phyloP scores from a whole-genome alignment of 192 early-diverging fungal species.

The Dissophora ornata region DNA sequence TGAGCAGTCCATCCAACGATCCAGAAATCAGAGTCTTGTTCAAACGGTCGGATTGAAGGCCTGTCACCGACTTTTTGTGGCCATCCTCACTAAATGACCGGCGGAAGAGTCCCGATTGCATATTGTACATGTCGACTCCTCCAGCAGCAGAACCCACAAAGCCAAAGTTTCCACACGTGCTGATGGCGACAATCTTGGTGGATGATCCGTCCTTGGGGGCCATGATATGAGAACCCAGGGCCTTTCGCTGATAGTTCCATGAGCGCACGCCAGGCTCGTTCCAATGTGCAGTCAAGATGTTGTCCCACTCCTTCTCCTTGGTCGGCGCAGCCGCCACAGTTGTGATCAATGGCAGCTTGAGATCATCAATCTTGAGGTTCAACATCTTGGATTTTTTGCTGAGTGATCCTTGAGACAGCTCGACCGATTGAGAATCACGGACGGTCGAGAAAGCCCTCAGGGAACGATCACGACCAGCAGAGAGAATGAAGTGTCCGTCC shows the following conservation, averaged over 20 bases:
- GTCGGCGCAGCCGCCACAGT: constrained; percentile 75
- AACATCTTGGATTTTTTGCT: constrained; percentile 75
- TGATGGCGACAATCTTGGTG: constrained; percentile 78
- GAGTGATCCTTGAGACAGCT: constrained; percentile 86
- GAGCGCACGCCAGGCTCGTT: constrained; percentile 77
- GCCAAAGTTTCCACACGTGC: constrained; percentile 94
- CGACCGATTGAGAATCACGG: constrained; percentile 85
- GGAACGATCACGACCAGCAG: constrained; percentile 84
- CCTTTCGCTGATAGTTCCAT: constrained; percentile 86
- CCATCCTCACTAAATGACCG: constrained; percentile 74
- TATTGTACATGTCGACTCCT: constrained; percentile 89
- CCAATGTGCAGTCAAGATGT: constrained; percentile 88
- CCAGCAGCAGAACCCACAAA: constrained; percentile 86
- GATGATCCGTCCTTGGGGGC: constrained; percentile 67
- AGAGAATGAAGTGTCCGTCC: constrained; percentile 80
- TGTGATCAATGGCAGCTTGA: constrained; percentile 80
- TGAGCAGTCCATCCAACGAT: constrained; percentile 85
- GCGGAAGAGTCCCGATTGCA: constrained; percentile 90
- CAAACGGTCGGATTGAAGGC: constrained; percentile 78
- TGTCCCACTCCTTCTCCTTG: constrained; percentile 89
- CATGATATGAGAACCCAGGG: constrained; percentile 77
- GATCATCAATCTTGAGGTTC: constrained; percentile 67
- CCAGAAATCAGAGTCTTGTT: constrained; percentile 80
- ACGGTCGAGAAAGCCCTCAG: constrained; percentile 85
- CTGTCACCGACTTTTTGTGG: constrained; percentile 86